phyloP scores from a whole-genome alignment of 140 eudicot genomes.

The Artemisia princeps region DNA sequence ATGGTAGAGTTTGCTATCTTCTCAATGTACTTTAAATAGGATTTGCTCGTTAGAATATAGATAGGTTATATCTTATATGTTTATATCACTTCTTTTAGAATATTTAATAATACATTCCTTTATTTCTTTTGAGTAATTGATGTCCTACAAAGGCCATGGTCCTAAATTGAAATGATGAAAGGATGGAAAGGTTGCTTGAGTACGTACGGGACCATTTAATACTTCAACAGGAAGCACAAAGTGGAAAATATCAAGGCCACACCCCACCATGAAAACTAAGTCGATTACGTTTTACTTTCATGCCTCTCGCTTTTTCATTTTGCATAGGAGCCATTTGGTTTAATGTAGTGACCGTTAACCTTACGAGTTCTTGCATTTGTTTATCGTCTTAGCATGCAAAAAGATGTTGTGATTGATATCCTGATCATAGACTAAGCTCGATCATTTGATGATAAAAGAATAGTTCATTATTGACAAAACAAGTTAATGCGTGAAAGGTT shows the following conservation, averaged over 20 bases:
- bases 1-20: too few species aligned
- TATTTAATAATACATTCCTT: constrained; percentile 12
- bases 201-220: constrained; percentile 20
- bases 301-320: not conserved
- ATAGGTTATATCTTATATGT: too few species aligned
- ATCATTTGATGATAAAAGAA: too few species aligned
- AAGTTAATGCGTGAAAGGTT: too few species aligned
- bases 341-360: not conserved
- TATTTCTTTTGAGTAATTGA: constrained; percentile 13
- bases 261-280: constrained; percentile 18
- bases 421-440: too few species aligned
- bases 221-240: constrained; percentile 6
- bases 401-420: too few species aligned
- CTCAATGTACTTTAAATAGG: too few species aligned
- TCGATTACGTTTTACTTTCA: not conserved
- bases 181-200: not conserved
- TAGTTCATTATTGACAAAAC: too few species aligned
- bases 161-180: constrained; percentile 21
- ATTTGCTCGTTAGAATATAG: too few species aligned
- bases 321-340: not conserved
- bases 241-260: not conserved
- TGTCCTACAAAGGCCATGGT: constrained; percentile 16
- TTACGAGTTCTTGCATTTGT: too few species aligned
- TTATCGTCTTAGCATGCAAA: too few species aligned
- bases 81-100: not conserved